These are phyloP conservation scores for Talaromyces marneffei DNA, from an alignment of 2,329 filamentous ascomycete genomes.

Conservation along the genomic window DNA sequence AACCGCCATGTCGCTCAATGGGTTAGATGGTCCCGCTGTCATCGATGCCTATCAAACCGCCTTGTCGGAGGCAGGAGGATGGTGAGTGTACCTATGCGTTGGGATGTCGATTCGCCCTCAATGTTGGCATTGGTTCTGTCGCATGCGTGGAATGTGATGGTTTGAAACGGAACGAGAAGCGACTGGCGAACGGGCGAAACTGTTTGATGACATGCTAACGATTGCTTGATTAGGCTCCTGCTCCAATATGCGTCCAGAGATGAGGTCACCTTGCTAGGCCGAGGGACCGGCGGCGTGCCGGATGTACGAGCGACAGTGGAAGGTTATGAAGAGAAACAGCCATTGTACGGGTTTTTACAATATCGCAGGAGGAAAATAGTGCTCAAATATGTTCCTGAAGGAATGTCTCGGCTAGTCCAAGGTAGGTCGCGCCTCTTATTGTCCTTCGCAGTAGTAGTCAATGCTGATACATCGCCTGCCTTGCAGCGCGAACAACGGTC, in stretches of 20 bases:
- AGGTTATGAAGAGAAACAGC: conserved; percentile 74
- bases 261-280: conserved; percentile 70
- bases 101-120: not conserved
- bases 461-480: not conserved
- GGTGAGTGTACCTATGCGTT: conserved; percentile 60
- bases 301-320: conserved; percentile 76
- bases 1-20: conserved; percentile 83
- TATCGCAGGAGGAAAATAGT: conserved; percentile 86
- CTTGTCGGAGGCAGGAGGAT: conserved; percentile 80
- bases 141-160: not conserved
- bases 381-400: conserved; percentile 87
- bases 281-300: conserved; percentile 73
- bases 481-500: conserved; percentile 69
- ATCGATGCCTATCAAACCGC: conserved; percentile 79
- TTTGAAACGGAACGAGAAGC: not conserved
- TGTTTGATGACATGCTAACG: conserved; percentile 16
- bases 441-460: conserved; percentile 9
- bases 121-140: not conserved
- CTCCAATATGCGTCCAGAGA: conserved; percentile 87
- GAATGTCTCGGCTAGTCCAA: conserved; percentile 84
- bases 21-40: conserved; percentile 74
- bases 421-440: conserved; percentile 52
- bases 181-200: not conserved
- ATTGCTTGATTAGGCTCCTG: conserved; percentile 64
- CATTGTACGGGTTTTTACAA: conserved; percentile 84